Conservation (phyloP, 2,329 filamentous ascomycete genomes). For the Chaetomiaceae sp. region DNA sequence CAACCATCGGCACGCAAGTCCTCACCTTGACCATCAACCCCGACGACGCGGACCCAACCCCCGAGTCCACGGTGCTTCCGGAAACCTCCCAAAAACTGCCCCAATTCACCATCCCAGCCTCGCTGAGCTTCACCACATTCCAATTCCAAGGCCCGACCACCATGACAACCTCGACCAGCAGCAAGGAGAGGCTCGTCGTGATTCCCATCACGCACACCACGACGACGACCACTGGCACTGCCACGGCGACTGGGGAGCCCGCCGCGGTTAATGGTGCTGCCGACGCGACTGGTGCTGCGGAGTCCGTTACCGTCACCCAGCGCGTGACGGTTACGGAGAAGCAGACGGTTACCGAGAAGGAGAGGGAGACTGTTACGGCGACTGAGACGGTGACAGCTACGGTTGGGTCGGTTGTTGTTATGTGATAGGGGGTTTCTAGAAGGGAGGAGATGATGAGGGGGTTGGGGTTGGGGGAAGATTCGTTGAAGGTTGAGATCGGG, state of each 20-base stretch:
- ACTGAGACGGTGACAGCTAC: conserved; percentile 7
- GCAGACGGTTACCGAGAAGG: too few relatives aligned
- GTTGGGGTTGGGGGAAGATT: too few relatives aligned
- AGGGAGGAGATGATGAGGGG: background rate
- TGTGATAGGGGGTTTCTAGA: background rate
- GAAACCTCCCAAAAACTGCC: background rate
- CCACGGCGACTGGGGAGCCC: background rate
- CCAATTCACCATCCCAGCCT: background rate
- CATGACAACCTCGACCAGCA: background rate
- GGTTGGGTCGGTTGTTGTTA: conserved; percentile 1
- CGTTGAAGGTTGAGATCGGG: too few relatives aligned
- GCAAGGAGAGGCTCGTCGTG: conserved; percentile 10
- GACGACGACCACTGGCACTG: background rate
- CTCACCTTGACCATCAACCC: conserved; percentile 6
- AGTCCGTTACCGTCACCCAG: conserved; percentile 5
- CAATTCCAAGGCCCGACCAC: background rate
- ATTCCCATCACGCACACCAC: conserved; percentile 14
- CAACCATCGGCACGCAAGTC: conserved; percentile 6
- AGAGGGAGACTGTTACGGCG: conserved; percentile 11
- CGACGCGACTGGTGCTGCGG: background rate
- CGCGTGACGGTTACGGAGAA: conserved; percentile 3
- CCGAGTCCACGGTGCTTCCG: background rate
- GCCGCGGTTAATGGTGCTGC: conserved; percentile 6
- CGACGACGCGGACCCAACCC: background rate
- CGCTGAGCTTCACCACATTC: background rate